Base-by-base conservation (phyloP, 2,329 filamentous ascomycete genomes). In the Bertia moriformis region DNA sequence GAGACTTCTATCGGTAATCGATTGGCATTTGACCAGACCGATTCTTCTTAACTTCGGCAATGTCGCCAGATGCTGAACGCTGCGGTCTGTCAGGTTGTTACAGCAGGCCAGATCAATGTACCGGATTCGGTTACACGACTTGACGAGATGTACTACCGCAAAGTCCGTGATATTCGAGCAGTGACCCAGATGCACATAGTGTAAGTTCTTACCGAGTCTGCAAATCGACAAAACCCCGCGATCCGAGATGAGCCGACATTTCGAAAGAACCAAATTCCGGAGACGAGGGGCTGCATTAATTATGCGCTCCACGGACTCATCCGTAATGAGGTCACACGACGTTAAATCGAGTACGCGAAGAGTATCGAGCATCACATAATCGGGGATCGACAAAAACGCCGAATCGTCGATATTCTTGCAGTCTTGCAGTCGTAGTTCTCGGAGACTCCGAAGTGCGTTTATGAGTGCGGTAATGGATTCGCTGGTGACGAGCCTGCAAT, bases 41-140 rank as follows among this genome's bases (percentile, higher is more conserved):
- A 82, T 79, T 29, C 77, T 66, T 55, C 78, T 71, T 39, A 82
- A 59, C 52, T 82, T 82, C 4, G 77, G 77, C n/a, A 82, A 60
- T 24, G 67, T 71, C 10, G 77, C 75, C 37, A 82, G 59, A 49
- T 78, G 71, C 45, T 65, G 67, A 13, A 82, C 69, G 43, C 74
- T 80, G n/a, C 53, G 54, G 48, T 82, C 77, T 2, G 77, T 81
- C 41, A 82, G 59, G 43, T 71, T 69, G 38, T 69, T 71, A 55
- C 77, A 82, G 54, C 77, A 81, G 7, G 77, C 77, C 45, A 82
- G 54, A 49, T 82, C 77, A 43, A 82, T 82, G 53, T 82, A 82
- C 40, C 77, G 63, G 43, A 82, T 81, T 18, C 77, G 66, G 45
- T 77, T 82, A 58, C 77, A 82, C 19, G 67, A 59, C 48, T 74